Percentiles rank a stretch among this genome's conserved stretches.
Evolutionary conservation across 192 early-diverging fungal species (phyloP).

Genomic region (Podila verticillata): DNA sequence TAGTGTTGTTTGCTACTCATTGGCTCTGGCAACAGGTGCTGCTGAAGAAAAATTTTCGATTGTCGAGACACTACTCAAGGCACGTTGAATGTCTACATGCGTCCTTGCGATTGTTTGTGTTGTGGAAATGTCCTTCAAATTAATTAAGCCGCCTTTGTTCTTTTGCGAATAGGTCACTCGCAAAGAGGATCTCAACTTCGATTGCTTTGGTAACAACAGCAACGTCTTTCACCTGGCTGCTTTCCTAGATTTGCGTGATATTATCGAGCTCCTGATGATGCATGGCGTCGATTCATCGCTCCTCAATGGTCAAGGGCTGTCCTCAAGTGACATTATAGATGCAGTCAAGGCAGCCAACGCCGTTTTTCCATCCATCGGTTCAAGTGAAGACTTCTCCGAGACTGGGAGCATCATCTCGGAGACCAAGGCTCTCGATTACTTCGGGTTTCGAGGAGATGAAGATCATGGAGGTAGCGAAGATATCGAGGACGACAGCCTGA

Average conservation of each 20-base stretch:
- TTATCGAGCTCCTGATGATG: constrained; percentile 4
- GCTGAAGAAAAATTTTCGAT: constrained; percentile 4
- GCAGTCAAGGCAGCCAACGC: too few species aligned
- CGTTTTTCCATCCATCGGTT: too few species aligned
- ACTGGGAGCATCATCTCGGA: neutral
- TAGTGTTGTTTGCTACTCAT: constrained; percentile 9
- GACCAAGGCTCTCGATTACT: neutral
- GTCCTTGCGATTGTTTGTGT: neutral
- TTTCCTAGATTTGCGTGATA: neutral
- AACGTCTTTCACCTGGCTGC: constrained; percentile 25
- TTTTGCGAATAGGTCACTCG: neutral
- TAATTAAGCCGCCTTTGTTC: neutral
- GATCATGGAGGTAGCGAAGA: neutral
- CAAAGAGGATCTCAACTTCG: neutral
- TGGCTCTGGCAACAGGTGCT: neutral
- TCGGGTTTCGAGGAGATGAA: neutral
- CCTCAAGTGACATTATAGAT: constrained; percentile 6
- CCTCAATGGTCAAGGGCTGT: constrained; percentile 11
- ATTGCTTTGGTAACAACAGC: constrained; percentile 6
- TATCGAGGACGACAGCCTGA: neutral
- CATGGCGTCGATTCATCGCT: constrained; percentile 5
- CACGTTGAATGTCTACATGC: too few species aligned
- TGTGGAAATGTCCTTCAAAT: neutral
- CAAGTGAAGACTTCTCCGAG: too few species aligned
- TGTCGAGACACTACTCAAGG: neutral